phyloP scores from a whole-genome alignment of 345 rosid genomes.

The Balakata baccata region DNA sequence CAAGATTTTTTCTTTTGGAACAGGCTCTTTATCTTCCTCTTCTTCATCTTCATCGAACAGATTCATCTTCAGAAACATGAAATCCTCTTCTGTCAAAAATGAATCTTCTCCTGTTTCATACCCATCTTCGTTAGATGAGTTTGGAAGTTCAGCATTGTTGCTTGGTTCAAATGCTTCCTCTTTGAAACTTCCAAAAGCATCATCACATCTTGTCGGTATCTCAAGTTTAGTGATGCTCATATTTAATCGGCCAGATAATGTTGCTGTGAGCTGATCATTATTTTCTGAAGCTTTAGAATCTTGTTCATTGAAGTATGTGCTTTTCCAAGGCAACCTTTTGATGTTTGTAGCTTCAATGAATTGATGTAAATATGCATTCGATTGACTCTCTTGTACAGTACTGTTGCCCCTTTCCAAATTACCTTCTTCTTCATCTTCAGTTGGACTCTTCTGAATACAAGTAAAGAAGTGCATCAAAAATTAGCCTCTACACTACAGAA shows the following conservation, averaged over 20 bases:
- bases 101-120: conserved; percentile 78
- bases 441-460: conserved; percentile 54
- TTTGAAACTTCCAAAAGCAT: conserved; percentile 20
- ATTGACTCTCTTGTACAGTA: too few relatives aligned
- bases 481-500: conserved; percentile 7
- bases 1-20: conserved; percentile 72
- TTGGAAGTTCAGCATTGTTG: conserved; percentile 13
- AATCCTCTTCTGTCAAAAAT: conserved; percentile 60
- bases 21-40: conserved; percentile 47
- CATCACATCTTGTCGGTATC: conserved; percentile 28
- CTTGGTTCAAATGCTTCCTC: conserved; percentile 16
- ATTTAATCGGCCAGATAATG: conserved; percentile 26
- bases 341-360: conserved; percentile 24
- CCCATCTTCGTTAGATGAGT: conserved; percentile 49
- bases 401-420: conserved; percentile 8
- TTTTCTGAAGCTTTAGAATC: conserved; percentile 19
- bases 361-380: neutral
- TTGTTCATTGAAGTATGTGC: conserved; percentile 1
- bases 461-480: neutral
- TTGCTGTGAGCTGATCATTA: conserved; percentile 22
- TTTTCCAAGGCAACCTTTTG: conserved; percentile 18
- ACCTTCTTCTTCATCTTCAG: conserved; percentile 53
- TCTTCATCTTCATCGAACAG: conserved; percentile 56
- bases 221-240: conserved; percentile 42
- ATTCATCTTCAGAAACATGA: conserved; percentile 54